Base-by-base conservation (phyloP, 805 yeast genomes). In the Candida rishiriensis region DNA sequence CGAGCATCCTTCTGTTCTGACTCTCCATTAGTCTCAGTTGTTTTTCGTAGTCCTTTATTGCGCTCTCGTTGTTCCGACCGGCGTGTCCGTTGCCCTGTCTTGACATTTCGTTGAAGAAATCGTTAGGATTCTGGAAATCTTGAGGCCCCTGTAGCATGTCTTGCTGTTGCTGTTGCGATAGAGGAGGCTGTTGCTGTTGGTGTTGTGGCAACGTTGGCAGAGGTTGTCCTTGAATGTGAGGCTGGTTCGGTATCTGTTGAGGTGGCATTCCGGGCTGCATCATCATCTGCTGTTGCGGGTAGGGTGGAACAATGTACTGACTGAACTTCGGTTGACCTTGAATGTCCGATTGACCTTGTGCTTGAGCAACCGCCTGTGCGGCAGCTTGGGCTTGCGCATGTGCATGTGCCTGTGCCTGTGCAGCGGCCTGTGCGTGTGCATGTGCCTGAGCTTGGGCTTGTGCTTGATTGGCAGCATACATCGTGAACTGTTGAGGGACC, bases 31-130 rank as follows among this genome's bases (percentile, higher is more conserved):
- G 60, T 75, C 85, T 76, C 52, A 86, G 67, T 62, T 86, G 91
- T 71, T 79, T 81, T 61, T 87, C 95, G 61, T 88, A 87, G 58
- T 87, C 95, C 54, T 83, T 87, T 34, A 87, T 66, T 1, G 91
- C 90, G 55, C 73, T 74, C 45, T 53, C 61, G 66, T 70, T 51
- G 31, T 40, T 51, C 29, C 50, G 36, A 16, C 34, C 29, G 21
- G 39, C 46, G 7, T 39, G 63, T 63, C 41, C 56, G 43, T 43
- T 17, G 36, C 57, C 46, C 34, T 33, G 49, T 21, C 49, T 51
- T 14, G 54, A 34, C 28, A 49, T 50, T 28, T 52, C 53, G 41
- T 51, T 53, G 51, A 53, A 53, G 40, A 53, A 49, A 33, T 52
- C 55, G 29, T 50, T 48, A 3, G 60, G 54, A 40, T 51, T 56